phyloP scores from a whole-genome alignment of 306 rosid genomes.

The Luffa aegyptiaca region DNA sequence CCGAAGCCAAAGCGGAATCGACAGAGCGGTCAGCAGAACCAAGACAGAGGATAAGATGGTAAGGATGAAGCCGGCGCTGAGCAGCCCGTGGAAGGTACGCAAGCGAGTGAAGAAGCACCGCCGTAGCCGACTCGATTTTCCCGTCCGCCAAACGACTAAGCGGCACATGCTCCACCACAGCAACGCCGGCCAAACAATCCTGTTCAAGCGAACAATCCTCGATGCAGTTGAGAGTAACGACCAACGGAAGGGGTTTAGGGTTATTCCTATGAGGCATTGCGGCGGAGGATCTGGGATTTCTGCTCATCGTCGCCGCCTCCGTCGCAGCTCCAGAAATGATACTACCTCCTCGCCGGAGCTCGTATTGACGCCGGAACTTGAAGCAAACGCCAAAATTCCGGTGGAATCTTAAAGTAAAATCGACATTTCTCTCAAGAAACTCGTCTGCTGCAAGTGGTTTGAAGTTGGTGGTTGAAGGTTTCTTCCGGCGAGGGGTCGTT shows the following conservation, averaged over 20 bases:
- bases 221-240: constrained; percentile 87
- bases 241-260: constrained; percentile 55
- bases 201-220: constrained; percentile 77
- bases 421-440: not conserved
- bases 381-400: not conserved
- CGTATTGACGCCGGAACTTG: not conserved
- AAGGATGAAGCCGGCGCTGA: constrained; percentile 90
- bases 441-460: not conserved
- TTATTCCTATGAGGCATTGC: constrained; percentile 63
- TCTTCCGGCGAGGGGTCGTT: constrained; percentile 7
- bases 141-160: constrained; percentile 84
- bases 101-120: constrained; percentile 83
- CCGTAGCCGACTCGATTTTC: constrained; percentile 83
- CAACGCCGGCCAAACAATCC: constrained; percentile 67
- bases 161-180: constrained; percentile 72
- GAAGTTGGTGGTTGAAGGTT: not conserved
- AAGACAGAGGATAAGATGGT: constrained; percentile 85
- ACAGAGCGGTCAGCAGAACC: constrained; percentile 86
- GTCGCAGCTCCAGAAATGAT: constrained; percentile 5
- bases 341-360: not conserved
- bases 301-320: constrained; percentile 14
- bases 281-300: constrained; percentile 33
- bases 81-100: constrained; percentile 96
- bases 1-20: constrained; percentile 77
- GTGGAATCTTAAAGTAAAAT: not conserved